These are phyloP conservation scores for Actinomortierella ambigua DNA, from an alignment of 371 early-diverging fungal species.

Conservation along the genomic window DNA sequence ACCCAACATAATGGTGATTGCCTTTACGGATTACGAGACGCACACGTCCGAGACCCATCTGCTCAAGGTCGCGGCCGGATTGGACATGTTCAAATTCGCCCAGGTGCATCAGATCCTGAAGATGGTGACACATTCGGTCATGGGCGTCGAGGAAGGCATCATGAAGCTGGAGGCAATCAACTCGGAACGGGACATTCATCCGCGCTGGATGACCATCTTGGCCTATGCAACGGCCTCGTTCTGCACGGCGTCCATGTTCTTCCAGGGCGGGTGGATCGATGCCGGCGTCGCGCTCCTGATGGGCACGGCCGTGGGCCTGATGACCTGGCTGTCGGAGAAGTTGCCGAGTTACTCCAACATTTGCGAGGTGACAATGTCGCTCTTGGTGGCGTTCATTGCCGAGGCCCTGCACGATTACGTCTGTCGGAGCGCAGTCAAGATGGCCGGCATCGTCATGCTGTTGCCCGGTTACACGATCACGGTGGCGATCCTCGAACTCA, in stretches of 20 bases:
- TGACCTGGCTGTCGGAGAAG: conserved; percentile 66
- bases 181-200: conserved; percentile 54
- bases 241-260: conserved; percentile 65
- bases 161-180: conserved; percentile 62
- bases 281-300: conserved; percentile 63
- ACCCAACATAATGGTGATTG: conserved; percentile 71
- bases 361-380: conserved; percentile 66
- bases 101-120: conserved; percentile 61
- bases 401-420: conserved; percentile 53
- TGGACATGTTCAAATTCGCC: conserved; percentile 68
- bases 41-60: conserved; percentile 77
- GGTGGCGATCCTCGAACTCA: conserved; percentile 77
- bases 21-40: conserved; percentile 74
- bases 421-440: conserved; percentile 62
- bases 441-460: conserved; percentile 68
- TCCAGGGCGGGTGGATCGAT: conserved; percentile 67
- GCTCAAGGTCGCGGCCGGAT: conserved; percentile 57
- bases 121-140: conserved; percentile 51
- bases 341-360: conserved; percentile 67
- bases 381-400: conserved; percentile 64
- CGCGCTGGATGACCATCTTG: conserved; percentile 52
- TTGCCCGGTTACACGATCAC: conserved; percentile 78
- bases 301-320: conserved; percentile 59
- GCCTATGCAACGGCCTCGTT: conserved; percentile 65
- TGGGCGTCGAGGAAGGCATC: conserved; percentile 59